phyloP scores from a whole-genome alignment of 1,139 yeast genomes.

The Pichia sp. region DNA sequence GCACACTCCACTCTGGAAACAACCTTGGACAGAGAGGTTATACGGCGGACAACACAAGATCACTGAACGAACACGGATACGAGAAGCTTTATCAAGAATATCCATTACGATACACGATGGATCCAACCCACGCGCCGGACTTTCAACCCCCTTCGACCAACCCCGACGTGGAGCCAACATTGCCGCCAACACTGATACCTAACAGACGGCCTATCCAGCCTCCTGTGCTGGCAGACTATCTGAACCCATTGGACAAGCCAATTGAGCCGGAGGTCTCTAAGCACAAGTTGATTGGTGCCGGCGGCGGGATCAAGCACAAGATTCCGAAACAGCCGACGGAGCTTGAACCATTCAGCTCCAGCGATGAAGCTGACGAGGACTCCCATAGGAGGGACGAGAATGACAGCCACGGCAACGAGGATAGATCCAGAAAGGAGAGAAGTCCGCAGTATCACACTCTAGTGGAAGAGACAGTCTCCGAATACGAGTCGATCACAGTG shows the following conservation, averaged over 20 bases:
- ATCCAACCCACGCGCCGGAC: slow-evolving; percentile 76
- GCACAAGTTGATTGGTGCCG: neutral
- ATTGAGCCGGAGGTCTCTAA: slow-evolving; percentile 42
- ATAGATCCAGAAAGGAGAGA: neutral
- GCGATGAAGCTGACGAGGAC: slow-evolving; percentile 26
- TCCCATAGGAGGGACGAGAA: neutral
- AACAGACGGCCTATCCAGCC: slow-evolving; percentile 71
- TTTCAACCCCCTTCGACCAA: slow-evolving; percentile 68
- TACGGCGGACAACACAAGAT: neutral
- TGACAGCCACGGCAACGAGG: slow-evolving; percentile 9
- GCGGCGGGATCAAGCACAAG: slow-evolving; percentile 25
- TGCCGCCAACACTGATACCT: slow-evolving; percentile 71
- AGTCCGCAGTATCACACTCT: neutral
- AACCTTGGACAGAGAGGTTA: neutral
- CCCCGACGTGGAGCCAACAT: slow-evolving; percentile 60
- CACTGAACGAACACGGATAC: too few relatives aligned
- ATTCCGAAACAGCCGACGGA: slow-evolving; percentile 44
- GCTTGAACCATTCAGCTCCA: slow-evolving; percentile 44
- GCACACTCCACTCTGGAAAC: too few relatives aligned
- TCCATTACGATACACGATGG: slow-evolving; percentile 41
- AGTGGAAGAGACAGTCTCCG: neutral
- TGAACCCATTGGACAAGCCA: slow-evolving; percentile 70
- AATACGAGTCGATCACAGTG: neutral
- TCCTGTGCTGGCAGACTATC: slow-evolving; percentile 69
- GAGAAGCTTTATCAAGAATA: too few relatives aligned